phyloP scores from a whole-genome alignment of 148 eudicot genomes.

The Vaccinium corymbosum region DNA sequence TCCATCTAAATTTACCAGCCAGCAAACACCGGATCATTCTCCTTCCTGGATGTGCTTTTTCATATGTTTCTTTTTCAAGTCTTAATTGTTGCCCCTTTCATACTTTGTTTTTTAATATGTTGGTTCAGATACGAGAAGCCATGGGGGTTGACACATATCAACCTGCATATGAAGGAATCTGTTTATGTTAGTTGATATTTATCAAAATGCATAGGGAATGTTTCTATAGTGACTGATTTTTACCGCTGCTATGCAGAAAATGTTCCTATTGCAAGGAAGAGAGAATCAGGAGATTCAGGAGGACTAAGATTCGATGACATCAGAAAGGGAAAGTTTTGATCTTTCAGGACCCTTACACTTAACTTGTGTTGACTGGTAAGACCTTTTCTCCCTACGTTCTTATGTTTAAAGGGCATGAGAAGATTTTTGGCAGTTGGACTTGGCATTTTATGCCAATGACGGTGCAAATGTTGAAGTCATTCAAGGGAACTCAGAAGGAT shows the following conservation, averaged over 20 bases:
- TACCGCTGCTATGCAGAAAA: slow-evolving; percentile 1
- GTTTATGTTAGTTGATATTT: neutral
- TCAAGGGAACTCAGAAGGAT: neutral
- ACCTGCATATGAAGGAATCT: slow-evolving; percentile 2
- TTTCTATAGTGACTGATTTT: neutral
- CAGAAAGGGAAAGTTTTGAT: slow-evolving; percentile 62
- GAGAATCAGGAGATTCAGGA: no score
- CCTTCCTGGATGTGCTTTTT: neutral
- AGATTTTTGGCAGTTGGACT: neutral
- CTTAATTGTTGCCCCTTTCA: neutral
- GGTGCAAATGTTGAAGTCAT: neutral
- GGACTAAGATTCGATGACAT: slow-evolving; percentile 16
- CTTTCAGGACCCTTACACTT: slow-evolving; percentile 67
- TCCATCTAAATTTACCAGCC: neutral
- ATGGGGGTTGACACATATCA: neutral
- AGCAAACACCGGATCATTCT: neutral
- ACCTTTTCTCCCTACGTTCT: slow-evolving; percentile 10
- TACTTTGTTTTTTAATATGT: neutral
- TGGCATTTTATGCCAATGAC: neutral
- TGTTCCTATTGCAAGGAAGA: neutral
- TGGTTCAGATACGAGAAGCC: neutral
- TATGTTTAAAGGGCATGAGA: neutral
- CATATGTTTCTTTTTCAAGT: neutral
- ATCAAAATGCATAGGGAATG: neutral
- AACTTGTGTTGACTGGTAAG: slow-evolving; percentile 74